Percentiles rank a stretch among this genome's conserved stretches.
phyloP scores from a whole-genome alignment of 2,329 filamentous ascomycete species.

The Coniosporium tulheliwenetii region DNA sequence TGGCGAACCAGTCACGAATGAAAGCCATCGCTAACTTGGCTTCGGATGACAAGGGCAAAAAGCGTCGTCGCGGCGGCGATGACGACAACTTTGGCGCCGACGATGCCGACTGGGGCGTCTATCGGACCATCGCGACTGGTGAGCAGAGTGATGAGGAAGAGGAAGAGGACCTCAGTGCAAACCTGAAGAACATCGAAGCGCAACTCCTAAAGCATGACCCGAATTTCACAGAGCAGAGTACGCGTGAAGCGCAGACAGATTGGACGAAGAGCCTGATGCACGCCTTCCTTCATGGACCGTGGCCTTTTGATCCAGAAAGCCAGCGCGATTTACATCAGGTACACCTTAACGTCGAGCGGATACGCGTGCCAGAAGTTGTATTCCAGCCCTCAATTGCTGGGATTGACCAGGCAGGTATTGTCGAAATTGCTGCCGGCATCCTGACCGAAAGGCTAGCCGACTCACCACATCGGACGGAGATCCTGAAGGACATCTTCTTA shows the following conservation, averaged over 20 bases:
- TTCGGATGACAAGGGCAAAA: conserved; percentile 69
- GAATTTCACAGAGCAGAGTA: conserved; percentile 81
- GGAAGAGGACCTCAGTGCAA: conserved; percentile 67
- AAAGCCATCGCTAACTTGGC: conserved; percentile 94
- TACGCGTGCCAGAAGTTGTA: conserved; percentile 82
- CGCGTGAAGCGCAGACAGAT: conserved; percentile 79
- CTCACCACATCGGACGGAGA: conserved; percentile 43
- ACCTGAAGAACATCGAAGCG: conserved; percentile 62
- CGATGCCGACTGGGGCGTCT: conserved; percentile 96
- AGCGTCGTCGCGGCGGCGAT: conserved; percentile 72
- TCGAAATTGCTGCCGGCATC: conserved; percentile 85
- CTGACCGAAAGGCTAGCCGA: conserved; percentile 61
- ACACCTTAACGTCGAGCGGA: conserved; percentile 91
- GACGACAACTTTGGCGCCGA: conserved; percentile 96
- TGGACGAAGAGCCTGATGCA: conserved; percentile 90
- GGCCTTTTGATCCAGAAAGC: conserved; percentile 67
- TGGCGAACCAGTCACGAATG: conserved; percentile 95
- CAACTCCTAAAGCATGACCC: conserved; percentile 79
- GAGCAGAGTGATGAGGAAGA: conserved; percentile 75
- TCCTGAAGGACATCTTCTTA: conserved; percentile 77
- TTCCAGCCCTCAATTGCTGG: conserved; percentile 89
- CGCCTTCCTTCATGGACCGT: conserved; percentile 75
- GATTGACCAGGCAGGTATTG: conserved; percentile 79
- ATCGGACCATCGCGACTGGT: conserved; percentile 78
- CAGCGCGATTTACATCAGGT: conserved; percentile 74